phyloP scores from a whole-genome alignment of 169 alveolate genomes.

The Babesia sp. region DNA sequence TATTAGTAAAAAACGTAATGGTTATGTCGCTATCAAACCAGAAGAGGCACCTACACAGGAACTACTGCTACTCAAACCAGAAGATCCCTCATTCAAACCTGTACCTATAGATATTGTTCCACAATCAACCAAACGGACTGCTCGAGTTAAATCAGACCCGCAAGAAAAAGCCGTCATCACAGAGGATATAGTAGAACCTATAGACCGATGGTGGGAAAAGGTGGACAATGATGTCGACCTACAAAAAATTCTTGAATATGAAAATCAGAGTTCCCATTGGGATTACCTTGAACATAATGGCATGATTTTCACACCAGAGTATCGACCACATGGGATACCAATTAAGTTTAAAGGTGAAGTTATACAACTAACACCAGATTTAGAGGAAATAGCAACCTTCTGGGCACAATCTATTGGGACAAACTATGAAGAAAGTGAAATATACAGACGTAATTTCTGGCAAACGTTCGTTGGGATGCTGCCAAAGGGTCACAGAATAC shows the following conservation, averaged over 20 bases:
- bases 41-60: background rate
- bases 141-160: constrained; percentile 44
- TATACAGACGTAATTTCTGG: constrained; percentile 89
- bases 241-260: constrained; percentile 65
- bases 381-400: constrained; percentile 97
- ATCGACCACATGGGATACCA: constrained; percentile 83
- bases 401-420: constrained; percentile 92
- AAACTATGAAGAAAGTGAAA: constrained; percentile 90
- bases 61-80: background rate
- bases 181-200: constrained; percentile 81
- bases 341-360: constrained; percentile 86
- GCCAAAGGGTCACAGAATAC: constrained; percentile 64
- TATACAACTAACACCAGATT: constrained; percentile 87
- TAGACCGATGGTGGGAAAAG: constrained; percentile 87
- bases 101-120: constrained; percentile 16
- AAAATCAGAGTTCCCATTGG: constrained; percentile 78
- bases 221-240: constrained; percentile 64
- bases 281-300: constrained; percentile 88
- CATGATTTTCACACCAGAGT: constrained; percentile 87
- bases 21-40: background rate
- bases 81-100: constrained; percentile 4
- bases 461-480: constrained; percentile 77
- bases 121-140: background rate
- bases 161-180: constrained; percentile 36
- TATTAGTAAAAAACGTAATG: background rate